Percentiles rank a stretch among this genome's conserved stretches.
phyloP scores from a whole-genome alignment of 768 basidiomycete species.

The Panaeolus cyanescens region DNA sequence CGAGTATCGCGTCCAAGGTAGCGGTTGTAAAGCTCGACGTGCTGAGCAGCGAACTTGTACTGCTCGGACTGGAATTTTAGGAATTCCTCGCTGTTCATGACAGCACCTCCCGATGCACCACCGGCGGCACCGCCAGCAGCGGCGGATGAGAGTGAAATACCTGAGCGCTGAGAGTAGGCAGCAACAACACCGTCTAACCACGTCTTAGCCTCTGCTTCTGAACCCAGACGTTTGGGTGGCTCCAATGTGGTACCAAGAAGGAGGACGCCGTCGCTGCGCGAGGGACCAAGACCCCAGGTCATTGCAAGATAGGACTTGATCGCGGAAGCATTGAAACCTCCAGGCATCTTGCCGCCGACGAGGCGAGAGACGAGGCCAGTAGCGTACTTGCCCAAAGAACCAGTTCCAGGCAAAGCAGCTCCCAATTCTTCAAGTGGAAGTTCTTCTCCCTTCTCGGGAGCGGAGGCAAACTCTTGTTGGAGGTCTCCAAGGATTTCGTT shows the following conservation, averaged over 20 bases:
- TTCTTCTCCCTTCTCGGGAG: constrained; percentile 98
- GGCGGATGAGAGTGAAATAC: constrained; percentile 78
- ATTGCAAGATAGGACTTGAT: constrained; percentile 90
- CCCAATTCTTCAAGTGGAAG: constrained; percentile 96
- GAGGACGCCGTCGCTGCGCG: constrained; percentile 87
- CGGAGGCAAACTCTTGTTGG: constrained; percentile 91
- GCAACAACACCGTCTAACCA: constrained; percentile 90
- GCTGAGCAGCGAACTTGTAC: constrained; percentile 87
- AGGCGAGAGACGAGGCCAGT: constrained; percentile 88
- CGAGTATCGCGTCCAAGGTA: constrained; percentile 94
- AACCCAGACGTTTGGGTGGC: constrained; percentile 89
- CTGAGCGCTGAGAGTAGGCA: constrained; percentile 85
- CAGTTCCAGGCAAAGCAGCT: constrained; percentile 67
- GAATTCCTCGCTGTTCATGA: constrained; percentile 98
- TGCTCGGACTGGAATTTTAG: constrained; percentile 94
- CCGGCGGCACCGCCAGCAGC: constrained; percentile 62
- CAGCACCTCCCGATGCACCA: constrained; percentile 72
- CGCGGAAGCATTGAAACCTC: constrained; percentile 93
- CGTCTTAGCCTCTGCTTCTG: constrained; percentile 89
- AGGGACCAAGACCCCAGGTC: constrained; percentile 93
- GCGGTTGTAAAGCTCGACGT: constrained; percentile 96
- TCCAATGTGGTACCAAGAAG: constrained; percentile 91
- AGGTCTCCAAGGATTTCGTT: constrained; percentile 98
- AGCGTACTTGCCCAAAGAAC: constrained; percentile 90
- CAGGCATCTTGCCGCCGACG: constrained; percentile 96